Conservation (phyloP, 306 rosid genomes). For the Betula pendula region DNA sequence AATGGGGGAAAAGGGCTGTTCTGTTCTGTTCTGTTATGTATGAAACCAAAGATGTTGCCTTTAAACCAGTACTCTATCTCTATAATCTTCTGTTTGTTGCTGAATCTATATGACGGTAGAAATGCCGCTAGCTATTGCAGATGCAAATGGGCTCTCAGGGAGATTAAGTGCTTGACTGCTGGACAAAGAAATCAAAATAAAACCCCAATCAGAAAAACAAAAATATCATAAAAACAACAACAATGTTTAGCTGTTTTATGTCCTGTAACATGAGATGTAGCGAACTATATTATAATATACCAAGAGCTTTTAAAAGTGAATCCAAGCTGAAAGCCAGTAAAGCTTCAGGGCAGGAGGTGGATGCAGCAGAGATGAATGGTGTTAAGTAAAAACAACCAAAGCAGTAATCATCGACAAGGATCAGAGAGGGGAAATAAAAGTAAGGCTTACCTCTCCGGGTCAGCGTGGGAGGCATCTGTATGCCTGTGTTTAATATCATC, state of each 20-base stretch:
- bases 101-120: conserved; percentile 34
- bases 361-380: background rate
- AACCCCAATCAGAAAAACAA: background rate
- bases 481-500: conserved; percentile 34
- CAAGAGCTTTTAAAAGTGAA: background rate
- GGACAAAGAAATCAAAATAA: background rate
- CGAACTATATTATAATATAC: background rate
- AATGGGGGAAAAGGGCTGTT: conserved; percentile 8
- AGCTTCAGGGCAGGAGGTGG: background rate
- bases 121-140: conserved; percentile 38
- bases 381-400: background rate
- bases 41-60: conserved; percentile 28
- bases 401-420: background rate
- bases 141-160: conserved; percentile 76
- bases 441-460: conserved; percentile 49
- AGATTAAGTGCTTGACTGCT: conserved; percentile 60
- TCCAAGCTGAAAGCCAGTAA: background rate
- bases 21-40: no score
- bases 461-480: conserved; percentile 34
- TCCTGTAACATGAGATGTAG: background rate
- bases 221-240: background rate
- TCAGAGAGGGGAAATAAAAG: background rate
- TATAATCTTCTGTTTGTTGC: conserved; percentile 31
- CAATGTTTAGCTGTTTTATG: background rate
- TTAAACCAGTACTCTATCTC: conserved; percentile 27